These are phyloP conservation scores for Naganishia antarctica DNA, from an alignment of 768 basidiomycete genomes.

Conservation along the genomic window DNA sequence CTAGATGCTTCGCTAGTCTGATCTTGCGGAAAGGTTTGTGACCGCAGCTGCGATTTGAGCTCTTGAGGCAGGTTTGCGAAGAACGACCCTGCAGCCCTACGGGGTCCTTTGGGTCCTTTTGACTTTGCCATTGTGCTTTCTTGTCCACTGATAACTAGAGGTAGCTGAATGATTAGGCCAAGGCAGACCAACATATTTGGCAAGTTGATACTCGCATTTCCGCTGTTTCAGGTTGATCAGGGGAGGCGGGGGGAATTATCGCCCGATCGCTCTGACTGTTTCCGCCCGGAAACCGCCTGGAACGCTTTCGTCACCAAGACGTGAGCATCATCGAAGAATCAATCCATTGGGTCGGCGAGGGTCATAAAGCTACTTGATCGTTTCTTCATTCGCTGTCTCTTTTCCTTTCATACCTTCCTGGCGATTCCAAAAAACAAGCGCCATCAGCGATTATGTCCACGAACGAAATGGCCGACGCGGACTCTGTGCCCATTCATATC, in stretches of 20 bases:
- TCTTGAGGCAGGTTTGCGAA: slow-evolving; percentile 13
- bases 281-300: neutral
- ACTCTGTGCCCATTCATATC: slow-evolving; percentile 78
- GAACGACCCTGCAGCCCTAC: slow-evolving; percentile 4
- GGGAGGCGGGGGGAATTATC: neutral
- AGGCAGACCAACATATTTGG: too few species aligned
- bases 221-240: slow-evolving; percentile 12
- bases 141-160: too few species aligned
- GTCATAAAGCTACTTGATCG: too few species aligned
- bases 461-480: slow-evolving; percentile 46
- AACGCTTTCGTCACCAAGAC: slow-evolving; percentile 21
- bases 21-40: neutral
- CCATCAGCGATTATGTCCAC: too few species aligned
- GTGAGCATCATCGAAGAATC: neutral
- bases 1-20: neutral
- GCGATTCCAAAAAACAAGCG: too few species aligned
- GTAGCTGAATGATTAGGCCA: too few species aligned
- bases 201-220: too few species aligned
- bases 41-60: slow-evolving; percentile 14
- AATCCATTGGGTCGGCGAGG: neutral
- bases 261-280: neutral
- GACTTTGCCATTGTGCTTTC: slow-evolving; percentile 9
- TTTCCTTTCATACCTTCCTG: too few species aligned
- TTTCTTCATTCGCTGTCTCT: too few species aligned
- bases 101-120: neutral